Percentiles rank a stretch among this genome's conserved stretches.
Evolutionary conservation across 2,329 filamentous ascomycete species (phyloP).

Genomic region (Phyllosticta paracitricarpa): DNA sequence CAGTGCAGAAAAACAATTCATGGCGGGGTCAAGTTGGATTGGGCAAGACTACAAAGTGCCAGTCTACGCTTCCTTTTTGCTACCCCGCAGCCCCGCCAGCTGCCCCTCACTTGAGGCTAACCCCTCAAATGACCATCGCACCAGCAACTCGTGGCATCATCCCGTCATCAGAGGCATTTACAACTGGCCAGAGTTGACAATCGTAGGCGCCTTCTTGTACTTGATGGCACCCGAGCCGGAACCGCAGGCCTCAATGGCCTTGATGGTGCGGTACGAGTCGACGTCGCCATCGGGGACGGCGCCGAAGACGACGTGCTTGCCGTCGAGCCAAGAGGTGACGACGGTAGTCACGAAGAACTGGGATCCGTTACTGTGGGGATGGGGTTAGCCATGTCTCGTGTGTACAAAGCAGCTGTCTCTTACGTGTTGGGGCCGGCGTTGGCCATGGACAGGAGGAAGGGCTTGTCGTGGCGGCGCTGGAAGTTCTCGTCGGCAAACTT

Average conservation of each 20-base stretch:
- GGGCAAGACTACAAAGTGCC: slow-evolving; percentile 3
- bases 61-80: slow-evolving; percentile 9
- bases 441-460: slow-evolving; percentile 85
- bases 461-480: slow-evolving; percentile 58
- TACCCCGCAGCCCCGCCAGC: slow-evolving; percentile 9
- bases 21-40: slow-evolving; percentile 3
- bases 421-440: slow-evolving; percentile 91
- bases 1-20: neutral
- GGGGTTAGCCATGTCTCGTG: slow-evolving; percentile 13
- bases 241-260: slow-evolving; percentile 50
- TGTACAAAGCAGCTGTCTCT: slow-evolving; percentile 9
- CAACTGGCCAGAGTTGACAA: slow-evolving; percentile 39
- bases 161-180: slow-evolving; percentile 5
- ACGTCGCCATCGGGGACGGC: slow-evolving; percentile 50
- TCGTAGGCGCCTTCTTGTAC: slow-evolving; percentile 43
- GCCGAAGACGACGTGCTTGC: slow-evolving; percentile 78
- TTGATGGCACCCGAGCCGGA: slow-evolving; percentile 44
- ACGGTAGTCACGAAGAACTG: slow-evolving; percentile 67
- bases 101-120: slow-evolving; percentile 6
- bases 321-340: slow-evolving; percentile 60
- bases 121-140: neutral
- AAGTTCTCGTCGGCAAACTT: slow-evolving; percentile 96
- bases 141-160: slow-evolving; percentile 4
- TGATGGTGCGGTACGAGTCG: slow-evolving; percentile 45
- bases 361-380: slow-evolving; percentile 50